A percentile compares a stretch with the other conserved stretches of the same genome.
phyloP scores from a whole-genome alignment of 257 asterid genomes.

The Solanum lignicaule region DNA sequence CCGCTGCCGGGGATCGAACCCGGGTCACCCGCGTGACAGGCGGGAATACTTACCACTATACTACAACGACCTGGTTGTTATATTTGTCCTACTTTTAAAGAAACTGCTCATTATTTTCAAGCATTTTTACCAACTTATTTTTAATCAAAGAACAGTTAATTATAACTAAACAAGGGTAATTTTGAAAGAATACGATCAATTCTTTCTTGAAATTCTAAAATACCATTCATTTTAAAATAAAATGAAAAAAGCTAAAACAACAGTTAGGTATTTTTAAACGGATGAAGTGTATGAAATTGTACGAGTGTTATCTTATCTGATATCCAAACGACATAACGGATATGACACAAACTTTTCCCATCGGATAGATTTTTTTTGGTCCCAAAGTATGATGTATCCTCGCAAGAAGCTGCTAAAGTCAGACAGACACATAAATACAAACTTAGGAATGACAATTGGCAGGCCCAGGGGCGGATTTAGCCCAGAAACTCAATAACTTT shows the following conservation, averaged over 20 bases:
- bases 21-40: slow-evolving; percentile 99
- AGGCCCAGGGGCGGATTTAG: background rate
- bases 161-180: background rate
- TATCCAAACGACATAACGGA: background rate
- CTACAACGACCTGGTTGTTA: background rate
- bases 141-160: too few species aligned
- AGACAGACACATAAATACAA: background rate
- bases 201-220: background rate
- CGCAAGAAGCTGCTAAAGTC: background rate
- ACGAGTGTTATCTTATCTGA: background rate
- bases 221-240: too few species aligned
- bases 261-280: too few species aligned
- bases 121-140: too few species aligned
- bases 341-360: background rate
- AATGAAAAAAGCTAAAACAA: background rate
- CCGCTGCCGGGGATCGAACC: slow-evolving; percentile 99
- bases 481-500: background rate
- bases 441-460: background rate
- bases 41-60: slow-evolving; percentile 15
- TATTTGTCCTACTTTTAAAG: too few species aligned
- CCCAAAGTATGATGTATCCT: background rate
- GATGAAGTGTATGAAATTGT: background rate
- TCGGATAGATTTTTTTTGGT: background rate
- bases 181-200: background rate
- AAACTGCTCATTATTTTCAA: background rate